These are phyloP conservation scores for Cladochytrium replicatum DNA, from an alignment of 192 early-diverging fungal genomes.

Conservation along the genomic window DNA sequence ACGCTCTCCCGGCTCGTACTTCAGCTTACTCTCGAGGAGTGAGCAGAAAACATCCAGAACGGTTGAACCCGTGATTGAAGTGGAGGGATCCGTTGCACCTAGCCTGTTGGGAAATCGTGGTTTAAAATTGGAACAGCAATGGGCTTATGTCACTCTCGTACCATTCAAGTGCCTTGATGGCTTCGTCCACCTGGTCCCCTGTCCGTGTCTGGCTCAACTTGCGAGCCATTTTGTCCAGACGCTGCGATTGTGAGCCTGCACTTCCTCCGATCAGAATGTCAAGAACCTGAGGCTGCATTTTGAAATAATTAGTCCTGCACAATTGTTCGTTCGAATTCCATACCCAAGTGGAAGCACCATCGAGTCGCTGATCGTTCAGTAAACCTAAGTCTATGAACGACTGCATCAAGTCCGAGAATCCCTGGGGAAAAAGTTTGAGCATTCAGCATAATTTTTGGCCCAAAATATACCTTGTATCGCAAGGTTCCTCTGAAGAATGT, in stretches of 20 bases:
- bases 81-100: conserved; percentile 16
- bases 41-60: conserved; percentile 76
- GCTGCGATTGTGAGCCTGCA: no score
- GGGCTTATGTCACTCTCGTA: conserved; percentile 16
- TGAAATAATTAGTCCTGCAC: no score
- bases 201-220: background rate
- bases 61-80: conserved; percentile 18
- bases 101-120: background rate
- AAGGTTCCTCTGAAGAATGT: conserved; percentile 96
- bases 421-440: conserved; percentile 26
- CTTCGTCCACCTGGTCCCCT: conserved; percentile 2
- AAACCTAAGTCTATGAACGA: conserved; percentile 70
- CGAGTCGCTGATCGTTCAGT: conserved; percentile 46
- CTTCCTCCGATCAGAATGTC: no score
- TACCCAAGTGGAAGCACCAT: no score
- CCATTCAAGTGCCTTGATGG: conserved; percentile 18
- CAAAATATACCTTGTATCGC: conserved; percentile 56
- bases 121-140: conserved; percentile 17
- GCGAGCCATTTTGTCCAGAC: background rate
- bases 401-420: conserved; percentile 82
- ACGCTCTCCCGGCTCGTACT: conserved; percentile 66
- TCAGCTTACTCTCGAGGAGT: conserved; percentile 66
- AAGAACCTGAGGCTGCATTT: no score
- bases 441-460: background rate
- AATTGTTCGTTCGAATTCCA: no score